A percentile compares a stretch with the other conserved stretches of the same genome.
Conservation (phyloP, 2,329 filamentous ascomycete genomes). For the Colletotrichum simmondsii region DNA sequence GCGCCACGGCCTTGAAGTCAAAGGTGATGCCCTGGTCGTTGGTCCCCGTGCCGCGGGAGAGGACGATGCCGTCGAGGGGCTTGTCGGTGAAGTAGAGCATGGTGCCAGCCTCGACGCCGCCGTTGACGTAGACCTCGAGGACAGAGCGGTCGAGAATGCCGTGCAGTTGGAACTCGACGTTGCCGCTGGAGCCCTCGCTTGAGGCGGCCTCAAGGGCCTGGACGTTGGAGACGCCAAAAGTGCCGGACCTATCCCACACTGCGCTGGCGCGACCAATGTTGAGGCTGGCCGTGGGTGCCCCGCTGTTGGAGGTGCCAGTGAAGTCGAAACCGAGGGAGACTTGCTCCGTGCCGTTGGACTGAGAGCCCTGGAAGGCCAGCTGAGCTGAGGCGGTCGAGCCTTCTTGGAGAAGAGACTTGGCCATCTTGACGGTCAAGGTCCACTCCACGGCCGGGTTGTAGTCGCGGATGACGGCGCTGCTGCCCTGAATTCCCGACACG, state of each 20-base stretch:
- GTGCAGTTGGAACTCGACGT: slow-evolving; percentile 45
- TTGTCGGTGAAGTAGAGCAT: slow-evolving; percentile 42
- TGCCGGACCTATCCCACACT: slow-evolving; percentile 22
- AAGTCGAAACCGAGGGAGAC: slow-evolving; percentile 40
- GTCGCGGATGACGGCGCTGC: slow-evolving; percentile 24
- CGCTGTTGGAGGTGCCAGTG: slow-evolving; percentile 35
- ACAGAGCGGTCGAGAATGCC: slow-evolving; percentile 49
- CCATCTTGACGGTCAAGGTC: slow-evolving; percentile 34
- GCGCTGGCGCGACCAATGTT: slow-evolving; percentile 43
- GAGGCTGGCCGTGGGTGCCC: slow-evolving; percentile 36
- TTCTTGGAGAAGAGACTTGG: slow-evolving; percentile 23
- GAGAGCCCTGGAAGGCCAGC: slow-evolving; percentile 42
- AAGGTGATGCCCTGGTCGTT: slow-evolving; percentile 28
- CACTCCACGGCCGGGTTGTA: slow-evolving; percentile 35
- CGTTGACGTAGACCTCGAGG: slow-evolving; percentile 47
- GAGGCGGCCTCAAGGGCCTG: slow-evolving; percentile 19
- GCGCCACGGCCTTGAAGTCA: slow-evolving; percentile 28
- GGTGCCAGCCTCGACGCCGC: slow-evolving; percentile 46
- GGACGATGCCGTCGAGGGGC: slow-evolving; percentile 29
- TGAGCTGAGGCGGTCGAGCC: slow-evolving; percentile 36
- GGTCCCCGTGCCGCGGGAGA: slow-evolving; percentile 14
- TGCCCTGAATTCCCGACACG: slow-evolving; percentile 26
- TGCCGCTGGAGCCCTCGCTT: slow-evolving; percentile 40
- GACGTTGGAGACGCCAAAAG: slow-evolving; percentile 19
- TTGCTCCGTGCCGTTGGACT: slow-evolving; percentile 31